Conservation (phyloP, 2,329 filamentous ascomycete species). For the Penicillium sp. region DNA sequence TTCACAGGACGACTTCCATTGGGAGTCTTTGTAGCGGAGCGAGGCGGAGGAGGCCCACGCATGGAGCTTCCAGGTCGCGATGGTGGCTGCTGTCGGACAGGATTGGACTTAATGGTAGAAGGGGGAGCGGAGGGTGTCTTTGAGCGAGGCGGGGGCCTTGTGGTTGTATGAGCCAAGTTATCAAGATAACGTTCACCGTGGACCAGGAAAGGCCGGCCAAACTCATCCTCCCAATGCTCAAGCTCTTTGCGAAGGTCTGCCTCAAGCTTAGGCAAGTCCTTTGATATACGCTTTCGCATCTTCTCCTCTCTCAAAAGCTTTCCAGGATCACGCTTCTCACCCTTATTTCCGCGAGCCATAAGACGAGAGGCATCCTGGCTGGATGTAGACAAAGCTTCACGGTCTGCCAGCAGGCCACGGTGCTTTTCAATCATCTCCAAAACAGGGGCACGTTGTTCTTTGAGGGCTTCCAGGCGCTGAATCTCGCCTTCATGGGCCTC, state of each 20-base stretch:
- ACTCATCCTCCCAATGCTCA: conserved; percentile 89
- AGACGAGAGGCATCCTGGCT: conserved; percentile 93
- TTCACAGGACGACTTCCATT: conserved; percentile 42
- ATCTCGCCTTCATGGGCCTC: conserved; percentile 96
- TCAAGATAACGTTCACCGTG: conserved; percentile 91
- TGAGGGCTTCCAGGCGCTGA: conserved; percentile 72
- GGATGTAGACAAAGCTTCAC: conserved; percentile 82
- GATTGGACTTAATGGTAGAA: conserved; percentile 27
- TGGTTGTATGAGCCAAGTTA: conserved; percentile 65
- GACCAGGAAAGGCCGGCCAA: conserved; percentile 87
- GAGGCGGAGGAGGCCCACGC: conserved; percentile 42
- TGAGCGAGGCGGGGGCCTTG: conserved; percentile 63
- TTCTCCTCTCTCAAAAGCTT: conserved; percentile 95
- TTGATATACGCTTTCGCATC: conserved; percentile 95
- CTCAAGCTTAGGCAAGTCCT: conserved; percentile 90
- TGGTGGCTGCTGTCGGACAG: conserved; percentile 27
- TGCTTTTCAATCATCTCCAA: conserved; percentile 82
- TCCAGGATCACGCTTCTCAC: conserved; percentile 90
- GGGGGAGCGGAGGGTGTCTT: conserved; percentile 46
- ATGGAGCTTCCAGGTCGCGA: conserved; percentile 36
- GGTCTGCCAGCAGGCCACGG: conserved; percentile 77
- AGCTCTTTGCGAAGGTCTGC: conserved; percentile 79
- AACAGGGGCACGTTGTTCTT: conserved; percentile 82
- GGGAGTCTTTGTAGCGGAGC: conserved; percentile 49
- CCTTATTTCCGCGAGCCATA: conserved; percentile 87